Base-by-base conservation (phyloP, 441 rosid genomes). In the Metrosideros polymorpha region DNA sequence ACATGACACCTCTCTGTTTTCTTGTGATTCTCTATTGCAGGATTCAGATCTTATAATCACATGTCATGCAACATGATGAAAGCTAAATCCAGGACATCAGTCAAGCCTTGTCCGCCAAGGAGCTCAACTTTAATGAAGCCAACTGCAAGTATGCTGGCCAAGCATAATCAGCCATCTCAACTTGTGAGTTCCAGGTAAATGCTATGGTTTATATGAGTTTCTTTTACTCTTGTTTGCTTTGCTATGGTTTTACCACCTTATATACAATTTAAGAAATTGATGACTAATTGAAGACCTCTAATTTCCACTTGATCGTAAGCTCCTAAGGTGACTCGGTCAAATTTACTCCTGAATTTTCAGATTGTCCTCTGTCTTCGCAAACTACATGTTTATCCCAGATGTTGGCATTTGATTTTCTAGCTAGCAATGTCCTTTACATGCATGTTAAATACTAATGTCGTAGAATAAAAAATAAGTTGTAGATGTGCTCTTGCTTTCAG, bases 121-220 rank as follows among this genome's bases (percentile, higher is more conserved):
- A 91, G 91, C 91, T 98, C 99, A 87, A 96, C 99, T 84, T 91
- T 96, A 89, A 95, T 98, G 99, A 98, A 93, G 89, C 99, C 99
- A 88, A 98, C 99, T 30, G 95, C 94, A 88, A 96, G 99, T 88
- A 91, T 92, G 79, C 90, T 98, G 89, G 99, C 99, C 35, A 98
- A 96, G 93, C 99, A 94, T 93, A 94, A 90, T 89, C 87, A 45
- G 29, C 87, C 89, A 43, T 85, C 89, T 83, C 90, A 89, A 85
- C 87, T 76, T 85, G 89, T 86, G 86, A 86, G 85, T 87, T 88
- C 93, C 57, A 95, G 99, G 98, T 96, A 39, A 71, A 39, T 71
- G 79, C 49, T 76, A 45, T 85, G 55, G 55, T 52, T 50, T 77
- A 53, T 27, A 13, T 85, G 19, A 39, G 83, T 52, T 35, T 15